Evolutionary conservation across 106 monocot genomes (phyloP).

Genomic region (Dioscorea zingiberensis): DNA sequence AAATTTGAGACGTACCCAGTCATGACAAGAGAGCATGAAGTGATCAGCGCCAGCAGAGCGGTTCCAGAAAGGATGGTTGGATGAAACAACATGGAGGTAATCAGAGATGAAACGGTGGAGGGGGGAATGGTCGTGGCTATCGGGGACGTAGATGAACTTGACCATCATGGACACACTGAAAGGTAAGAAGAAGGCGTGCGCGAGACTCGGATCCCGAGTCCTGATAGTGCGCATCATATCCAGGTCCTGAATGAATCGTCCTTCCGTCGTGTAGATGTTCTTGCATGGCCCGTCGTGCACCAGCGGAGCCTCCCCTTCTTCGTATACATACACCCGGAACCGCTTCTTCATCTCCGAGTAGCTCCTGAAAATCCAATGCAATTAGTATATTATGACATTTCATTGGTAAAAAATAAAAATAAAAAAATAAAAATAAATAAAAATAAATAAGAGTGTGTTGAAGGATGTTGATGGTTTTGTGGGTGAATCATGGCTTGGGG

Average conservation of each 20-base stretch:
- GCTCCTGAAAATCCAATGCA: no score
- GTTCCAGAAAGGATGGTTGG: background rate
- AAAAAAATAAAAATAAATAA: background rate
- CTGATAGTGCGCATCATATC: conserved; percentile 27
- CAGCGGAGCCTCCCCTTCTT: conserved; percentile 76
- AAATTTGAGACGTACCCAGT: conserved; percentile 23
- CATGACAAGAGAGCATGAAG: conserved; percentile 41
- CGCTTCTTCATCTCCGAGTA: conserved; percentile 71
- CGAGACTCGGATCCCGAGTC: conserved; percentile 31
- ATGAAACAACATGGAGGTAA: conserved; percentile 24
- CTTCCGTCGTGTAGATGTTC: conserved; percentile 69
- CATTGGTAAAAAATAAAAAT: no score
- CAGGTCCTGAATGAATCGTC: conserved; percentile 57
- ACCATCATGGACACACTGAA: conserved; percentile 60
- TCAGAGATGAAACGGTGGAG: conserved; percentile 31
- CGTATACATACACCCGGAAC: conserved; percentile 65
- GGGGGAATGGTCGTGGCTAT: conserved; percentile 4
- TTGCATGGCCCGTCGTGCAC: conserved; percentile 71
- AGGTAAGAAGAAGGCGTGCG: conserved; percentile 66
- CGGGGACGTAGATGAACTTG: conserved; percentile 19
- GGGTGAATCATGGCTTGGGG: background rate
- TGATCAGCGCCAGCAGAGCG: conserved; percentile 35
- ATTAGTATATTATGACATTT: no score
- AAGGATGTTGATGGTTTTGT: background rate
- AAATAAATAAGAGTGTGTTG: background rate